Base-by-base conservation (phyloP, 768 basidiomycete genomes). In the Lentinula lateritia region DNA sequence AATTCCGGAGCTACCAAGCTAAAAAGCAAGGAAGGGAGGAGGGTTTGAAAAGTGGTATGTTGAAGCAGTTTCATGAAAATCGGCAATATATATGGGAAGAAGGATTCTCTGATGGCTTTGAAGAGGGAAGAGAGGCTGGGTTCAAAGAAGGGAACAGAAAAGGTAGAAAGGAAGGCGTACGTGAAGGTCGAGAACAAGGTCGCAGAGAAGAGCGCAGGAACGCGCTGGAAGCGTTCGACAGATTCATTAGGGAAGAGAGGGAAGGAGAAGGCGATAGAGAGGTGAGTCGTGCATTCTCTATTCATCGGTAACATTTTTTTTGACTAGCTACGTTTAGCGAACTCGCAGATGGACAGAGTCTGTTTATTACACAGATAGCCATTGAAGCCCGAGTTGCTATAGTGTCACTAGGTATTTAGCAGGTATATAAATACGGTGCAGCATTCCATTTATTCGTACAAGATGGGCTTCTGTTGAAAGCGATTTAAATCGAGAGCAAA, bases 201-300 rank as follows among this genome's bases (percentile, higher is more conserved):
- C 72, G 76, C 63, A 74, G 70, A 58, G 81, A 83, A 65, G 85
- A 85, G 69, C 79, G 83, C 35, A 71, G 73, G 50, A 79, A 77
- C 63, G 86, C 84, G 0, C 62, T 85, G 32, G 78, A 81, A 54
- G 83, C 83, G 8, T 85, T 88, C 72, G 83, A 88, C 69, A 75
- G 75, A 42, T 83, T 85, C 70, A 70, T 86, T 58, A 73, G 73
- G 23, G 71, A 78, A 65, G 81, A 85, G 62, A 70, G 74, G 63
- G 74, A 73, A 63, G 67, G 64, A 20, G 65, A 68, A 36, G 66
- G 3, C 28, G 28, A 28, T 28, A 28, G 64, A 7, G 61, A 64
- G 54, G 71, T 73, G 39, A 62, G 70, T 66, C n/a, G 23, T 34
- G 15, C n/a, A 43, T 20, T 20, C 20, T 35, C n/a, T 56, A 10